Percentiles rank a stretch among this genome's conserved stretches.
These are phyloP conservation scores for Lichtheimia corymbifera DNA, from an alignment of 371 early-diverging fungal species.

Conservation along the genomic window DNA sequence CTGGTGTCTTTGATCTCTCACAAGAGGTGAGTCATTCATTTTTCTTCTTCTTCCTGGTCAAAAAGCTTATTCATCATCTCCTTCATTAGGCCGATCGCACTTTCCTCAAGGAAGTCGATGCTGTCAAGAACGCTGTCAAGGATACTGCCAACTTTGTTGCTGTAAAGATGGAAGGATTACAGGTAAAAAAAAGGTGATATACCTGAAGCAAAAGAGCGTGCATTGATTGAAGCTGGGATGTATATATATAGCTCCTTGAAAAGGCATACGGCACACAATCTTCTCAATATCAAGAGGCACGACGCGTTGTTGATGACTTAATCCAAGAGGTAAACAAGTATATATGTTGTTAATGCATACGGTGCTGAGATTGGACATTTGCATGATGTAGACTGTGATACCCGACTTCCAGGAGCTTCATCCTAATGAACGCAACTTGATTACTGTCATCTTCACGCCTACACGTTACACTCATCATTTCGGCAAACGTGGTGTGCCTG, in stretches of 20 bases:
- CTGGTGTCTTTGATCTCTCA: conserved; percentile 4
- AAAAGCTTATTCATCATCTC: not conserved
- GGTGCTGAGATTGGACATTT: not conserved
- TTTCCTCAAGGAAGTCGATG: not conserved
- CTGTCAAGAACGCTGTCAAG: conserved; percentile 8
- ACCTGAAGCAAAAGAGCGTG: conserved; percentile 14
- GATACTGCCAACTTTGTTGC: conserved; percentile 4
- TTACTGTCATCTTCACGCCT: conserved; percentile 28
- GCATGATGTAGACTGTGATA: conserved; percentile 18
- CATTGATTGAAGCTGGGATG: not conserved
- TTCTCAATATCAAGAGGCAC: conserved; percentile 33
- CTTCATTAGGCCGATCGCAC: not conserved
- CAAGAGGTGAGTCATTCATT: conserved; percentile 1
- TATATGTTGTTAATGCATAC: no score
- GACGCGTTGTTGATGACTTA: conserved; percentile 26
- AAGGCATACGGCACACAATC: conserved; percentile 37
- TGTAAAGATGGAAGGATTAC: not conserved
- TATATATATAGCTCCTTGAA: conserved; percentile 11
- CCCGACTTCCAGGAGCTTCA: conserved; percentile 21
- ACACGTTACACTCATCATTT: conserved; percentile 8
- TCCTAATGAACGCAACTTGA: not conserved
- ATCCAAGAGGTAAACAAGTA: conserved; percentile 27
- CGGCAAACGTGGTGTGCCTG: conserved; percentile 24
- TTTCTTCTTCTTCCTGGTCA: not conserved
- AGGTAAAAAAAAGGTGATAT: conserved; percentile 7